phyloP scores from a whole-genome alignment of 371 early-diverging fungal species.

The Actinomortierella wolfii region DNA sequence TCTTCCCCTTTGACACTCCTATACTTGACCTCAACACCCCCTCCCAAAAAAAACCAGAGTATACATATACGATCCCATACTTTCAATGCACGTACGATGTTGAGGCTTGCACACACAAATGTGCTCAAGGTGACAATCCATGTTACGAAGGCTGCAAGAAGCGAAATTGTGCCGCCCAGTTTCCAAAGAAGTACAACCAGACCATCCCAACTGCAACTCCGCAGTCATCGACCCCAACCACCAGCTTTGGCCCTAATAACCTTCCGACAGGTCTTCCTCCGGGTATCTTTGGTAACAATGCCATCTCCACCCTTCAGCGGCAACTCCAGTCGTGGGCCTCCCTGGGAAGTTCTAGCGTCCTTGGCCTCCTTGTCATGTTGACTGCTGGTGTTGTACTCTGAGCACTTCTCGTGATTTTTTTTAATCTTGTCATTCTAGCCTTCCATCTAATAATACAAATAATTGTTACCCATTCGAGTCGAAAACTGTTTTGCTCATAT shows the following conservation, averaged over 20 bases:
- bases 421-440: no score
- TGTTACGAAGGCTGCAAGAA: conserved; percentile 29
- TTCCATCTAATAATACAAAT: no score
- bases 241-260: conserved; percentile 42
- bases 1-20: not conserved
- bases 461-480: no score
- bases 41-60: conserved; percentile 21
- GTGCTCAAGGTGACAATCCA: conserved; percentile 19
- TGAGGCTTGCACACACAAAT: conserved; percentile 26
- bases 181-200: conserved; percentile 42
- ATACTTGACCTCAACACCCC: not conserved
- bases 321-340: conserved; percentile 16
- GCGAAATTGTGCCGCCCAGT: conserved; percentile 37
- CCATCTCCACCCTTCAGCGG: conserved; percentile 56
- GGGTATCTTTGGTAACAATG: conserved; percentile 78
- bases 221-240: conserved; percentile 10
- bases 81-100: conserved; percentile 35
- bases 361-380: conserved; percentile 40
- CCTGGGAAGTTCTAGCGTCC: conserved; percentile 29
- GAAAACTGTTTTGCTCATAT: no score
- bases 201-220: conserved; percentile 20
- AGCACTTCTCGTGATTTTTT: no score
- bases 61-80: conserved; percentile 49
- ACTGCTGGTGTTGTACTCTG: conserved; percentile 34
- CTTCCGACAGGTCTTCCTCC: conserved; percentile 71